Base-by-base conservation (phyloP, 2,329 filamentous ascomycete species). In the Penicillium decumbens region DNA sequence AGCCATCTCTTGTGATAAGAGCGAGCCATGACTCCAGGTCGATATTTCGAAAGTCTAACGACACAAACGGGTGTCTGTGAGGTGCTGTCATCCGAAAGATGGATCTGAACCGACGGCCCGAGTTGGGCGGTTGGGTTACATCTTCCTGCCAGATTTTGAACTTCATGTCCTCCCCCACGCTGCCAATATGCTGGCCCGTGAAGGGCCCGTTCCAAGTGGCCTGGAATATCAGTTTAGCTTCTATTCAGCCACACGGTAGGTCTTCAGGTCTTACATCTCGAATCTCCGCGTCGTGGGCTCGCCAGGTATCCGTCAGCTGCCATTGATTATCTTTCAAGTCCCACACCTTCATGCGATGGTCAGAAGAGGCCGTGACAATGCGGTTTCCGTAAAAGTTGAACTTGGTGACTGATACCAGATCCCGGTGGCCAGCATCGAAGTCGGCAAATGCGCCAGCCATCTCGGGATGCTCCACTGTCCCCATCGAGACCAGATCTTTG, bases 121-220 rank as follows among this genome's bases (percentile, higher is more conserved):
- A 83, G 50, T 80, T 78, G 0, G 85, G 84, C 1, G 87, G 79
- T 42, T 93, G 87, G 1, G 85, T 87, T 13, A 87, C 84, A 70
- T 96, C 89, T 73, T 96, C 92, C 53, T 88, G 85, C 92, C 92
- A 97, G 57, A 97, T 79, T 67, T 90, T 89, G 75, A 95, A 89
- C 68, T 85, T 85, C 63, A 92, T 89, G 63, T 96, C 92, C 63
- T 92, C 87, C 55, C 88, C 89, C 51, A 96, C 87, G 46, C 88
- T 95, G 49, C 86, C 91, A 59, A 97, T 77, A 61, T 95, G 82
- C 65, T 93, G 89, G 59, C 93, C 93, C 51, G 93, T 84, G 55
- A 88, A 92, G 0, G 90, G 88, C 1, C 90, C 89, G 49, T 95
- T 88, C 91, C 92, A 97, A 77, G 93, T 89, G 47, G 95, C 84